Base-by-base conservation (phyloP, 1,284 basidiomycete genomes). In the Volvariella volvacea region DNA sequence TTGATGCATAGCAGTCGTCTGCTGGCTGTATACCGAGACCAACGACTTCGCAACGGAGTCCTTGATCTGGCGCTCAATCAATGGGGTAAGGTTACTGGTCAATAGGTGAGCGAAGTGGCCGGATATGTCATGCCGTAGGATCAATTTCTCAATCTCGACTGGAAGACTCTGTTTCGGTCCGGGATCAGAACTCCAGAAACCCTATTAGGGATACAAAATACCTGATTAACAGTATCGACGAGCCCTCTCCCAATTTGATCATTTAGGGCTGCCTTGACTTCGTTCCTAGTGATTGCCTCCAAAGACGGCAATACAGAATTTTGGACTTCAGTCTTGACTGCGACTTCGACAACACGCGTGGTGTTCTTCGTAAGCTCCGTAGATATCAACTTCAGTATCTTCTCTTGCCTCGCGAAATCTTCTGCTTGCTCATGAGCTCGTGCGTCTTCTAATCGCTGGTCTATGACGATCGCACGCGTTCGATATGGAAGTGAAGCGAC, bases 291-390 rank as follows among this genome's bases (percentile, higher is more conserved):
- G 58, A 90, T 88, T 48, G 68, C 78, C 61, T 88, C 83, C 20
- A 92, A 67, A 10, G 85, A 77, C 9, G 88, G 88, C 14, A 90
- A 67, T 10, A 92, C 86, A 0, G 84, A 87, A 54, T 74, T 80
- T 57, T 85, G 83, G 10, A 91, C 80, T 60, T 90, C 86, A 43
- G 68, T 71, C 67, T 87, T 88, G 54, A 92, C 83, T 7, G 88
- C 87, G 68, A 81, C 74, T 64, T 91, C 88, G 36, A 92, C 87
- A 33, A 91, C 84, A 9, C 84, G 76, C 4, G 85, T 87, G 4
- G 88, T 91, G 55, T 90, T 90, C 66, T 81, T 80, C 4, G 84
- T 89, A 43, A 91, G 68, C 60, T 90, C 86, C 1, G 76, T 87
- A 14, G 87, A 89, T 52, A 91, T 89, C 36, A 91, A 67, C 65